Evolutionary conservation across 1,139 yeast genomes (phyloP).

Genomic region (Magnusiomyces suaveolens): DNA sequence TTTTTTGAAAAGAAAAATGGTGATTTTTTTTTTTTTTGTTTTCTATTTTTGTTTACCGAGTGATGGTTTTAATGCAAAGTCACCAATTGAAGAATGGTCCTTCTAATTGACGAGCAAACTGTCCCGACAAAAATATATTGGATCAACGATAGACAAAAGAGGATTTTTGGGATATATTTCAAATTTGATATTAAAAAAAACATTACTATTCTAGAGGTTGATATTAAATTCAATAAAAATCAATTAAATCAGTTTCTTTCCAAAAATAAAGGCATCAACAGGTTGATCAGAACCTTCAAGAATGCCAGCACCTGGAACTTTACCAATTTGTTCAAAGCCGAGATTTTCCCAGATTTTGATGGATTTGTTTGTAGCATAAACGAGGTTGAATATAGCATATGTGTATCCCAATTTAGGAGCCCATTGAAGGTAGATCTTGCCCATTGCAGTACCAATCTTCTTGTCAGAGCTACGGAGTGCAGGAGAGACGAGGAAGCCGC

Average conservation of each 20-base stretch:
- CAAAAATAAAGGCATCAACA: slow-evolving; percentile 63
- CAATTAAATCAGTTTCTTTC: slow-evolving; percentile 35
- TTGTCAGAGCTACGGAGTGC: slow-evolving; percentile 41
- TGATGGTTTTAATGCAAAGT: too few species aligned
- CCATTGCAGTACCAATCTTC: slow-evolving; percentile 52
- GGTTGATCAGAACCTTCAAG: slow-evolving; percentile 51
- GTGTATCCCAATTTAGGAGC: slow-evolving; percentile 66
- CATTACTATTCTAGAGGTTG: too few species aligned
- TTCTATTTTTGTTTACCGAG: too few species aligned
- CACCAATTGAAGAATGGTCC: too few species aligned
- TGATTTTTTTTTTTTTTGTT: too few species aligned
- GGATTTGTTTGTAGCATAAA: slow-evolving; percentile 60
- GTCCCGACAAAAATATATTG: too few species aligned
- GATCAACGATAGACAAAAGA: too few species aligned
- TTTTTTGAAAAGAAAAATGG: too few species aligned
- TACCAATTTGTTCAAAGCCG: slow-evolving; percentile 67
- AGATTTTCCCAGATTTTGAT: slow-evolving; percentile 61
- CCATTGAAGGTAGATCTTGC: slow-evolving; percentile 48
- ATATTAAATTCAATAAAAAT: background rate
- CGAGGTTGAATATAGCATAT: slow-evolving; percentile 74
- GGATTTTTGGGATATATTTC: too few species aligned
- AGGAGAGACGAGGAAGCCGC: slow-evolving; percentile 59
- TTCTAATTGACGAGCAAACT: too few species aligned
- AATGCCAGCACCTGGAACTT: slow-evolving; percentile 54
- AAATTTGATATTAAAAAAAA: too few species aligned